Base-by-base conservation (phyloP, 2,329 filamentous ascomycete species). In the Colletotrichum camelliae region DNA sequence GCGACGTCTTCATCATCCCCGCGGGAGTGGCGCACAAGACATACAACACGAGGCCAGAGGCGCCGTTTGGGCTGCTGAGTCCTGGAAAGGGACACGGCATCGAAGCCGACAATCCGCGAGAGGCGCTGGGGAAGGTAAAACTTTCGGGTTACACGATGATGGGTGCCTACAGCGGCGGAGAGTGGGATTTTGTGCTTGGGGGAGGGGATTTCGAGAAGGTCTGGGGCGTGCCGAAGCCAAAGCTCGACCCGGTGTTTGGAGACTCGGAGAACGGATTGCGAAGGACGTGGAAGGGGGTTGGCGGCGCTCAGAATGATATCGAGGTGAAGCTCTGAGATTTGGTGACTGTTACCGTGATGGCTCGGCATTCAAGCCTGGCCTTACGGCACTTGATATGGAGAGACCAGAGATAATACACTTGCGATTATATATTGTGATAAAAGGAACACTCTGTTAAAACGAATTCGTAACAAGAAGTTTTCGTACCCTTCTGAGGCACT, bases 1-100 rank as follows among this genome's bases (percentile, higher is more conserved):
- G 91, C 2, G 91, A 93, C 77, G 89, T 92, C 0, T 92, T 93
- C 76, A 82, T 92, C 18, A 84, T 92, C 4, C 91, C 91, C 0
- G 89, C 89, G 0, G 90, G 90, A 0, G 85, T 89, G 1, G 86
- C 89, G 12, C 90, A 92, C 78, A 91, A 91, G 81, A 90, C 89
- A 0, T 86, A 86, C 76, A 78, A 88, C 37, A 83, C 88, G 0
- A 79, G 68, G 10, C 87, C 88, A 0, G 77, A 78, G 10, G 82
- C 80, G 0, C 79, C 76, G 5, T 79, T 82, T 58, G 70, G 77
- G 58, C 65, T 89, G 27, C 76, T 89, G 69, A 86, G 86, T 39
- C 88, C 89, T 0, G 87, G 88, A 0, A 81, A 85, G 35, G 85
- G 81, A 2, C 83, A 84, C 77, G 81, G 80, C 2, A 83, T 86